Base-by-base conservation (phyloP, 306 rosid genomes). In the Acacia acuminata region DNA sequence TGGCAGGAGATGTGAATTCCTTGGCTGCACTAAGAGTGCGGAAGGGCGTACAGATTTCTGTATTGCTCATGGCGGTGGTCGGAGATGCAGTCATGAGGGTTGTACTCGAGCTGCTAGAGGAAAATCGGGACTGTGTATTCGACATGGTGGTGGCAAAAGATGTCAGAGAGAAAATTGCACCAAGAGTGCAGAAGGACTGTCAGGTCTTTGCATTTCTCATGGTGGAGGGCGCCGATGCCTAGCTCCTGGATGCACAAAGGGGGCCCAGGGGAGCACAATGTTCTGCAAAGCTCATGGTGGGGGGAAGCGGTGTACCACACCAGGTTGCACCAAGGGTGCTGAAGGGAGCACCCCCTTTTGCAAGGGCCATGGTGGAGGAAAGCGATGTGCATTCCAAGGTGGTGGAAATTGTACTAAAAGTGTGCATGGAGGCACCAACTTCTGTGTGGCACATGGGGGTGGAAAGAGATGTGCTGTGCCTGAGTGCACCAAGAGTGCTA, bases 211-310 rank as follows among this genome's bases (percentile, higher is more conserved):
- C 80, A 90, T 92, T 77, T 92, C 97, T 34, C 97, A 92, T 83
- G 97, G 97, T 66, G 97, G 97, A 44, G 97, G 97, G 47, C 89
- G 94, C 16, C 82, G 97, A 38, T 92, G 97, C 88, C 97, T 90
- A 76, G 53, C 85, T 73, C 10, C 25, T 11, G 94, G 87, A 48
- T 92, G 97, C 90, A 90, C 97, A 34, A 92, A 92, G 82, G 97
- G 97, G 56, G 94, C 94, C 12, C 94, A 92, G 81, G 97, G 97
- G 78, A 92, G 97, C 82, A 92, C 97, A 20, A 90, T 90, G 91
- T 92, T 80, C 84, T 92, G 97, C 83, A 92, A 92, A 85, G 97
- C 97, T 25, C 97, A 92, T 86, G 97, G 97, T 82, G 97, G 97
- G 30, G 97, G 97, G 2, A 92, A 92, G 65, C 76, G 97, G 61